Conservation (phyloP, 345 rosid genomes). For the Eucalyptus pumila region DNA sequence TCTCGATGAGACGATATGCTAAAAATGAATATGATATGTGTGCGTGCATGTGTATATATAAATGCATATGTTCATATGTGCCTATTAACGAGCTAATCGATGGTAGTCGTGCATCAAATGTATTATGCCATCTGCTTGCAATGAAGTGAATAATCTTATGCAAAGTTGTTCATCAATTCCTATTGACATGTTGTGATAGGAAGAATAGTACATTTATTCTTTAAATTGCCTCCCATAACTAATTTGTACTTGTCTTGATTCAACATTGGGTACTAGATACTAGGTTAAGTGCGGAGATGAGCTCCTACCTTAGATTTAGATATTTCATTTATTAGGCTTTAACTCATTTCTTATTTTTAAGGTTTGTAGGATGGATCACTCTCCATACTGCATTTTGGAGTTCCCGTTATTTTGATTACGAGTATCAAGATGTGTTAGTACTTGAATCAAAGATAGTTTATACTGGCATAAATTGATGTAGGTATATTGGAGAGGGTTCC, state of each 20-base stretch:
- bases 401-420: not conserved
- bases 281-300: not conserved
- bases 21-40: too few relatives aligned
- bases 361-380: too few relatives aligned
- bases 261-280: not conserved
- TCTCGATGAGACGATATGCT: not conserved
- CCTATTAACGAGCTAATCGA: not conserved
- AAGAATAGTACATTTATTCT: not conserved
- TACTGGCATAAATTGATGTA: too few relatives aligned
- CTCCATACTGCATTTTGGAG: not conserved
- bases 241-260: not conserved
- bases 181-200: not conserved
- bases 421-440: not conserved
- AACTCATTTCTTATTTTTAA: too few relatives aligned
- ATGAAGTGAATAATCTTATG: not conserved
- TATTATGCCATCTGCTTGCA: not conserved
- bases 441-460: not conserved
- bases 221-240: not conserved
- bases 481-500: not conserved
- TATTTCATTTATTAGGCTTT: too few relatives aligned
- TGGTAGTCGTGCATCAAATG: not conserved
- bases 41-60: not conserved
- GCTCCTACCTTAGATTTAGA: not conserved
- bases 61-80: not conserved
- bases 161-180: not conserved